These are phyloP conservation scores for Teunomyces gatunensis DNA, from an alignment of 805 yeast genomes.

Conservation along the genomic window DNA sequence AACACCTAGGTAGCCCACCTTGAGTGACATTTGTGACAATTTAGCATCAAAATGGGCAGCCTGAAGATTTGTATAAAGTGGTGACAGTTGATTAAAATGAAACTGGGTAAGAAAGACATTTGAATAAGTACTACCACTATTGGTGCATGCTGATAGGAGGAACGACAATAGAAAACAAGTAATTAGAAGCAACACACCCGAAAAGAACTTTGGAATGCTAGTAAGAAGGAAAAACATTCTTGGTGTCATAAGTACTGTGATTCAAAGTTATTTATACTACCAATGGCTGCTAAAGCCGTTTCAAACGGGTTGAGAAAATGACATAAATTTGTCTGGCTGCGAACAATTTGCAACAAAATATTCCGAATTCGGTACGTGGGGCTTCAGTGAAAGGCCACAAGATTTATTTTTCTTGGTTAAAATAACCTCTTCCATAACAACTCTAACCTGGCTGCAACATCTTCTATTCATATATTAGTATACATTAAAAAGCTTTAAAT, in stretches of 20 bases:
- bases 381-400: not conserved
- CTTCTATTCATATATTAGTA: not conserved
- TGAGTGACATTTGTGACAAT: conserved; percentile 41
- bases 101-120: conserved; percentile 50
- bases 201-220: not conserved
- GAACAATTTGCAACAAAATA: not conserved
- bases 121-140: conserved; percentile 39
- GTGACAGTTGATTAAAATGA: conserved; percentile 45
- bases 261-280: not conserved
- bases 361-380: not conserved
- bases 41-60: conserved; percentile 21
- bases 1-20: conserved; percentile 55
- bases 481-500: conserved; percentile 4
- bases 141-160: conserved; percentile 55
- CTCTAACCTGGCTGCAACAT: not conserved
- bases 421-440: not conserved
- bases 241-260: not conserved
- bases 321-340: not conserved
- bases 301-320: not conserved
- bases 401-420: not conserved
- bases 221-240: not conserved
- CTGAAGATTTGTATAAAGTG: conserved; percentile 39
- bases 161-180: conserved; percentile 48
- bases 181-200: not conserved
- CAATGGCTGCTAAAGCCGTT: not conserved